Base-by-base conservation (phyloP, 306 rosid species). In the Dalbergia cochinchinensis region DNA sequence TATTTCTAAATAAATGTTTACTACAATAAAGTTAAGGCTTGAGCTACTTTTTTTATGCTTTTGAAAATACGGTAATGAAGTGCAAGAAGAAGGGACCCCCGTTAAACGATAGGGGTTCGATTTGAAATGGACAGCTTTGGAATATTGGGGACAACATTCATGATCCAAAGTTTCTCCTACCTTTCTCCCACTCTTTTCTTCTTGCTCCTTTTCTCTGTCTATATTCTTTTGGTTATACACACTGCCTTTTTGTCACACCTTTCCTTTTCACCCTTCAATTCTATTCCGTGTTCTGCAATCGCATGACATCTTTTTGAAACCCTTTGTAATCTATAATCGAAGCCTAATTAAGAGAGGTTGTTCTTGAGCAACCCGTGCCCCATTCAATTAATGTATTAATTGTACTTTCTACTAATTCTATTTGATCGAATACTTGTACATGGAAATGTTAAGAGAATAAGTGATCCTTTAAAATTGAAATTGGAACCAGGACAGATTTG, bases 141-240 rank as follows among this genome's bases (percentile, higher is more conserved):
- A 92, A 94, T 92, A 90, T 90, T 88, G 80, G 87, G 55, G 97
- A 92, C 98, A 92, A 82, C 71, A 76, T 82, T 89, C 88, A 85
- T 83, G 78, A 78, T 85, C 92, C 86, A 89, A 88, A 70, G 88
- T 87, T 87, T 82, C 88, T 76, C 73, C 78, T 65, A 84, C 78
- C 78, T 89, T 83, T 82, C 70, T 80, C 63, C 53, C 41, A 64
- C 65, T 55, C 74, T 59, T 77, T 78, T 78, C 75, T 74, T 57
- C 64, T 59, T 77, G 16, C 48, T 77, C 80, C 69, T 81, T 80
- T 26, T 84, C 81, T 79, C 16, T 71, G 44, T 69, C 76, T 34
- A 80, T 80, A 83, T 77, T 80, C 91, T 85, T 86, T 87, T 80
- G 76, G 85, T 83, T 79, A 61, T 69, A 87, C 83, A 57, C 76